Evolutionary conservation across 78 protist species (phyloP).

Genomic region (Capsaspora owczarzaki): DNA sequence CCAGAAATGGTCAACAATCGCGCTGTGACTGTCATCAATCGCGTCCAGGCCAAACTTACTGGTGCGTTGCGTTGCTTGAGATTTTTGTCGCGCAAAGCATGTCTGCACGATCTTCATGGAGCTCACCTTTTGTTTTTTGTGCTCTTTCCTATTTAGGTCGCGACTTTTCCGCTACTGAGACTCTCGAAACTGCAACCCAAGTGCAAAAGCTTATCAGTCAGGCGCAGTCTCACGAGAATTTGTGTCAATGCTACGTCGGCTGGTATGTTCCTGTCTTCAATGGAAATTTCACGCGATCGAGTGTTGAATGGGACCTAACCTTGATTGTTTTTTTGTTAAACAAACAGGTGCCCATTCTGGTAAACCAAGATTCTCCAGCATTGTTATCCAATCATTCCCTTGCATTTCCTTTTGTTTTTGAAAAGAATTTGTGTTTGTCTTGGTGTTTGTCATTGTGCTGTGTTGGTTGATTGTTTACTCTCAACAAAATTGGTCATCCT

Average conservation of each 20-base stretch:
- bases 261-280: slow-evolving; percentile 70
- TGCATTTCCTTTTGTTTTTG: too few species aligned
- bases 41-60: slow-evolving; percentile 86
- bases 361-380: background rate
- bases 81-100: too few species aligned
- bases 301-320: background rate
- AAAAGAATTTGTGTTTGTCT: too few species aligned
- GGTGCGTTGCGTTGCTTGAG: slow-evolving; percentile 51
- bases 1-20: slow-evolving; percentile 50
- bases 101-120: too few species aligned
- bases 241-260: slow-evolving; percentile 94
- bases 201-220: slow-evolving; percentile 76
- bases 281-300: background rate
- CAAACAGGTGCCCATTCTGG: background rate
- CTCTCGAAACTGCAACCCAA: slow-evolving; percentile 64
- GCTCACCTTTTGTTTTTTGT: background rate
- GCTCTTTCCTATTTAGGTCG: background rate
- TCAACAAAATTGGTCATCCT: too few species aligned
- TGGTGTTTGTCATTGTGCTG: too few species aligned
- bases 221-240: slow-evolving; percentile 90
- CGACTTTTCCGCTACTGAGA: slow-evolving; percentile 51
- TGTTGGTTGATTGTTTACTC: too few species aligned
- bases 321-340: background rate
- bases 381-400: too few species aligned
- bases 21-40: slow-evolving; percentile 72